Percentiles rank a stretch among this genome's conserved stretches.
phyloP scores from a whole-genome alignment of 345 rosid species.

The Gossypium anomalum region DNA sequence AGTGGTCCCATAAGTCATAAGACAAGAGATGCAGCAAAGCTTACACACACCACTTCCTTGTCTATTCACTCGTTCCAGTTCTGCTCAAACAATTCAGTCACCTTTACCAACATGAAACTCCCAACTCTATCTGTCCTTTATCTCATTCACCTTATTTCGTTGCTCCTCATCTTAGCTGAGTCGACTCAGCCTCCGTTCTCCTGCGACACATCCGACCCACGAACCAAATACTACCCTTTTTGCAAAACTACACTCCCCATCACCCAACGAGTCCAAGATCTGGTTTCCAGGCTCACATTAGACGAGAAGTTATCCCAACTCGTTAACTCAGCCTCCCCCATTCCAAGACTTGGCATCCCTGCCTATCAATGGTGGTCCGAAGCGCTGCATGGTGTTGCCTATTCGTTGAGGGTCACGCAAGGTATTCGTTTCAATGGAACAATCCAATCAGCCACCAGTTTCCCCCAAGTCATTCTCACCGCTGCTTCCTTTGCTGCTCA shows the following conservation, averaged over 20 bases:
- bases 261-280: conserved; percentile 50
- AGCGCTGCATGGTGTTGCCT: conserved; percentile 79
- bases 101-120: not conserved
- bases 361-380: conserved; percentile 88
- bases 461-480: conserved; percentile 77
- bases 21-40: not conserved
- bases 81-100: not conserved
- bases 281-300: conserved; percentile 59
- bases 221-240: conserved; percentile 43
- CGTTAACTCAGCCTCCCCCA: conserved; percentile 56
- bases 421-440: conserved; percentile 57
- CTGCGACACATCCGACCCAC: conserved; percentile 45
- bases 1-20: not conserved
- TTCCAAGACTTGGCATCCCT: conserved; percentile 75
- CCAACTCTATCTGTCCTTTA: not conserved
- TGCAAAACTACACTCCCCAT: conserved; percentile 56
- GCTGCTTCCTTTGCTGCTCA: conserved; percentile 68
- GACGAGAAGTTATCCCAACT: conserved; percentile 85
- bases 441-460: conserved; percentile 65
- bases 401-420: conserved; percentile 27
- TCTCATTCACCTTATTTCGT: not conserved
- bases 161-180: conserved; percentile 5
- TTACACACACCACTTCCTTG: not conserved
- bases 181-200: conserved; percentile 51
- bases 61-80: not conserved